Evolutionary conservation across 129 eudicot species (phyloP).

Genomic region (Chrysanthemum seticuspe): DNA sequence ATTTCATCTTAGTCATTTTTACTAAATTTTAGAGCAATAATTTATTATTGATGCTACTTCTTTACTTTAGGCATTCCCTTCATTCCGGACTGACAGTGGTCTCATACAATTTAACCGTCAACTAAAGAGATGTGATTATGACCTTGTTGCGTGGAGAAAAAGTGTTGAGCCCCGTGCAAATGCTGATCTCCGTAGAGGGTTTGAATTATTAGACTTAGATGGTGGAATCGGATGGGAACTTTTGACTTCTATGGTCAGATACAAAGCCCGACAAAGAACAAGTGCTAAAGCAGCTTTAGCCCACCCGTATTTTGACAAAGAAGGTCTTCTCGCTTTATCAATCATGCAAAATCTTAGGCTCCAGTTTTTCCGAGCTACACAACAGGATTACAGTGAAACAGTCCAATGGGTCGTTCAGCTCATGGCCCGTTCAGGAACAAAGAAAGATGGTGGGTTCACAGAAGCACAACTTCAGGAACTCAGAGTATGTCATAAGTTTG

Average conservation of each 20-base stretch:
- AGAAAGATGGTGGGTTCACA: conserved; percentile 95
- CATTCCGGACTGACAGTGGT: conserved; percentile 68
- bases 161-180: conserved; percentile 88
- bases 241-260: conserved; percentile 87
- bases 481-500: conserved; percentile 40
- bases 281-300: conserved; percentile 94
- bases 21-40: neutral
- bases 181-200: conserved; percentile 78
- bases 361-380: conserved; percentile 77
- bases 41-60: neutral
- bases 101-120: conserved; percentile 98
- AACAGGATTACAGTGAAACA: conserved; percentile 90
- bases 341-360: conserved; percentile 79
- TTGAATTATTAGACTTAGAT: conserved; percentile 84
- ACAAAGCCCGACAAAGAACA: conserved; percentile 84
- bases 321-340: conserved; percentile 82
- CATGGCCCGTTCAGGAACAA: conserved; percentile 95
- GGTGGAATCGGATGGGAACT: conserved; percentile 99
- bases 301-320: conserved; percentile 86
- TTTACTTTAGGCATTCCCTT: conserved; percentile 68
- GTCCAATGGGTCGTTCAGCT: conserved; percentile 71
- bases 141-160: conserved; percentile 77
- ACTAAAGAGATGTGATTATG: conserved; percentile 83
- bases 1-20: neutral
- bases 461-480: conserved; percentile 92